Percentiles rank a stretch among this genome's conserved stretches.
Evolutionary conservation across 31 red algal species (phyloP).

Genomic region (Porphyra umbilicalis): DNA sequence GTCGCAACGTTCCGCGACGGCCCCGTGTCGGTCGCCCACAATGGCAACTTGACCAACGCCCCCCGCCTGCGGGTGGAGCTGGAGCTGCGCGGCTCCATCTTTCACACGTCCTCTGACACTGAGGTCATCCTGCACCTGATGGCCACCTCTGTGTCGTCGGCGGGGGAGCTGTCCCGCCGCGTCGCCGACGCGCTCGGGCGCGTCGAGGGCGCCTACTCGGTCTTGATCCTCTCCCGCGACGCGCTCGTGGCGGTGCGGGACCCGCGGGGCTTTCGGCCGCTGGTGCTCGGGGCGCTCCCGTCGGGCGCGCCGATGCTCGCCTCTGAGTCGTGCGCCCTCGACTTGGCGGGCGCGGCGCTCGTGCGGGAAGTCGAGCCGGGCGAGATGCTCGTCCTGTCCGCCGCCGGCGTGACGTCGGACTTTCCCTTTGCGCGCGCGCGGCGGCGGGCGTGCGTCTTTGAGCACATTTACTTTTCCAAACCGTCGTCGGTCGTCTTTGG

Average conservation of each 20-base stretch:
- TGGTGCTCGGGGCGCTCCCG: conserved; percentile 71
- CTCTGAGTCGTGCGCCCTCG: conserved; percentile 82
- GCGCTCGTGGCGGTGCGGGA: conserved; percentile 79
- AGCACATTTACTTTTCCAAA: conserved; percentile 91
- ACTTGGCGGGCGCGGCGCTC: conserved; percentile 56
- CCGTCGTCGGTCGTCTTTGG: conserved; percentile 86
- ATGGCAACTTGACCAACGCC: conserved; percentile 97
- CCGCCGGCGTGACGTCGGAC: conserved; percentile 16
- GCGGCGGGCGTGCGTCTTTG: conserved; percentile 83
- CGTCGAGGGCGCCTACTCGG: conserved; percentile 77
- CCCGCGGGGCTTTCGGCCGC: conserved; percentile 90
- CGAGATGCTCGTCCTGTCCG: conserved; percentile 71
- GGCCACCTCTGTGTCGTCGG: conserved; percentile 66
- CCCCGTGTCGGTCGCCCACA: conserved; percentile 87
- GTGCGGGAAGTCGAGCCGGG: conserved; percentile 91
- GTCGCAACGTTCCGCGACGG: conserved; percentile 52
- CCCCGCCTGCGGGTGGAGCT: conserved; percentile 46
- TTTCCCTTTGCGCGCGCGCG: conserved; percentile 60
- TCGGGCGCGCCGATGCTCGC: conserved; percentile 42
- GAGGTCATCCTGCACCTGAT: conserved; percentile 91
- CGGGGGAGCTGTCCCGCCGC: conserved; percentile 24
- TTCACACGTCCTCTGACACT: conserved; percentile 83
- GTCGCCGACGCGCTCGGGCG: conserved; percentile 66
- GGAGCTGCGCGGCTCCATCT: conserved; percentile 75
- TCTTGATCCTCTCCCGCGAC: conserved; percentile 32